phyloP scores from a whole-genome alignment of 306 rosid genomes.

The Calophaca sinica region DNA sequence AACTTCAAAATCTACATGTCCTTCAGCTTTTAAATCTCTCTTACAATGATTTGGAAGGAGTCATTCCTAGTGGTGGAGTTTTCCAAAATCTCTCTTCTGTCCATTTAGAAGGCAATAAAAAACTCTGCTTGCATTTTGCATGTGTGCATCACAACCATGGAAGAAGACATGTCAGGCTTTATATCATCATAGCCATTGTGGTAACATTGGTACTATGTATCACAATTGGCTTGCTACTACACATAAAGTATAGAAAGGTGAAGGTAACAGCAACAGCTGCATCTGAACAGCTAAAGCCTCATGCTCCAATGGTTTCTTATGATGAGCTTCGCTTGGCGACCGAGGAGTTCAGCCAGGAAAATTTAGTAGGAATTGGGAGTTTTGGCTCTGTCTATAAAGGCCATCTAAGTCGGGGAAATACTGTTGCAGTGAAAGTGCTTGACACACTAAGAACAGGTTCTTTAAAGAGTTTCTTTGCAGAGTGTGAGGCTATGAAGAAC shows the following conservation, averaged over 20 bases:
- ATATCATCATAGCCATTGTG: conserved; percentile 38
- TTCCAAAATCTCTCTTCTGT: conserved; percentile 54
- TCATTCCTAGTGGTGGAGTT: conserved; percentile 62
- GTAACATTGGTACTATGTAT: conserved; percentile 48
- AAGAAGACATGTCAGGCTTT: conserved; percentile 39
- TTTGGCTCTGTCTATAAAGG: conserved; percentile 79
- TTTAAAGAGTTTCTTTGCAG: conserved; percentile 76
- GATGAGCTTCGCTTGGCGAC: conserved; percentile 71
- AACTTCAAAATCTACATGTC: conserved; percentile 54
- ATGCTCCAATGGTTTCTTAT: conserved; percentile 60
- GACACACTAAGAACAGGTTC: conserved; percentile 53
- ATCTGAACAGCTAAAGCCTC: conserved; percentile 41
- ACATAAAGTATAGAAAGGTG: conserved; percentile 45
- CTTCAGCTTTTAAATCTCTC: conserved; percentile 66
- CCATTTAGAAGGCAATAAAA: conserved; percentile 69
- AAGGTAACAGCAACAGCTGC: conserved; percentile 29
- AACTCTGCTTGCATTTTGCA: conserved; percentile 54
- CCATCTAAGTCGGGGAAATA: conserved; percentile 50
- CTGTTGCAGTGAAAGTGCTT: conserved; percentile 75
- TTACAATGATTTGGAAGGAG: conserved; percentile 70
- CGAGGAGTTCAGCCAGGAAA: conserved; percentile 55
- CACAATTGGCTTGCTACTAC: conserved; percentile 47
- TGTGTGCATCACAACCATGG: conserved; percentile 44
- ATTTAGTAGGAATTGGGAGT: conserved; percentile 66
- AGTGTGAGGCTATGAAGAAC: conserved; percentile 71